A percentile compares a stretch with the other conserved stretches of the same genome.
Conservation (phyloP, 179 eudicot genomes). For the Vitellaria paradoxa region DNA sequence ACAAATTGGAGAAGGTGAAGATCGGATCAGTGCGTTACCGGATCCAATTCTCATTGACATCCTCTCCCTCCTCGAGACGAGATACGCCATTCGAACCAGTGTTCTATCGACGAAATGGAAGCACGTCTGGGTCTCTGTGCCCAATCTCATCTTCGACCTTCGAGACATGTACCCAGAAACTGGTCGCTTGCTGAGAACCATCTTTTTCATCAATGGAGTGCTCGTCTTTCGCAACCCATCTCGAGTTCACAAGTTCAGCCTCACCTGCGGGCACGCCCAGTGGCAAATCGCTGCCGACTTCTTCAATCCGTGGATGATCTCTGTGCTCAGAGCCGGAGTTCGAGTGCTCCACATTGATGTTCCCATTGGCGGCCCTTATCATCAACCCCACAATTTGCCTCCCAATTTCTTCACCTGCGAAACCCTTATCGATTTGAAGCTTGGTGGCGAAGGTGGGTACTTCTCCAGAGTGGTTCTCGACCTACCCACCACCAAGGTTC, state of each 20-base stretch:
- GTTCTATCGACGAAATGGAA: background rate
- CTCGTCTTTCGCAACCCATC: background rate
- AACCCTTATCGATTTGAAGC: background rate
- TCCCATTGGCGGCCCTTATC: background rate
- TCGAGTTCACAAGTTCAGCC: background rate
- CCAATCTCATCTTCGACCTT: conserved; percentile 3
- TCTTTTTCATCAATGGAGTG: background rate
- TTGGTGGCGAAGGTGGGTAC: background rate
- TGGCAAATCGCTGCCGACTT: background rate
- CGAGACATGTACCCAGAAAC: conserved; percentile 1
- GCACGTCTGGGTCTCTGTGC: background rate
- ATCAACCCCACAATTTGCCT: background rate
- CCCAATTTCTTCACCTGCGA: background rate
- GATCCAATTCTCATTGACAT: conserved; percentile 1
- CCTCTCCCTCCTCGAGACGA: background rate
- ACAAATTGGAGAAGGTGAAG: background rate
- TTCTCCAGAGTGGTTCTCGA: background rate
- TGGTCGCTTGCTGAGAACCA: background rate
- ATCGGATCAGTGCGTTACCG: background rate
- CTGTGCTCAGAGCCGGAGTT: background rate
- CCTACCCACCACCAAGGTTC: background rate
- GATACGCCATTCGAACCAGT: background rate
- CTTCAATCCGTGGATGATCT: background rate
- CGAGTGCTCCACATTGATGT: background rate
- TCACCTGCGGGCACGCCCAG: background rate